Evolutionary conservation across 2,329 filamentous ascomycete species (phyloP), one percentile per base, ranked within the genome.

Genomic region (Exophiala dermatitidis): DNA sequence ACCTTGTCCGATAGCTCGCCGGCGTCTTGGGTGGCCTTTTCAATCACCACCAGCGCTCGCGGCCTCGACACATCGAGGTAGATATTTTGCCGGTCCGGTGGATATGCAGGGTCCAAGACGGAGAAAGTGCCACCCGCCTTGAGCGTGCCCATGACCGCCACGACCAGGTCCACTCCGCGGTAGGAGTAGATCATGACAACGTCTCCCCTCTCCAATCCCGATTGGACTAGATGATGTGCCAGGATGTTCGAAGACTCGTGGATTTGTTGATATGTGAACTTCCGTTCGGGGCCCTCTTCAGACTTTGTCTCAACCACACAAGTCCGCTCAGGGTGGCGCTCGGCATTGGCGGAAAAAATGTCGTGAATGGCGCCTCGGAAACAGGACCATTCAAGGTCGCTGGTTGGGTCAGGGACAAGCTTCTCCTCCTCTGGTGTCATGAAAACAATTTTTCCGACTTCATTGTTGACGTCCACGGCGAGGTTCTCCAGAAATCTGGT

Each of bases 141-240:
- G 46, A 79, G 66, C 26, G 77, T 79, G 55, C 90, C 90, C 88
- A 95, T 95, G 50, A 90, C 83, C 34, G 85, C 82, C 5, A 87
- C 81, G 0, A 87, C 84, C 38, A 88, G 71, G 63, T 88, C 88
- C 33, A 95, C 90, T 52, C 83, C 83, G 53, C 90, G 82, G 70
- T 95, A 81, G 52, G 88, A 88, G 66, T 84, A 96, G 59, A 93
- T 87, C 88, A 95, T 95, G 64, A 95, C 89, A 2, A 95, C 90
- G 66, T 97, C 90, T 5, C 89, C 90, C 61, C 82, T 76, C 54
- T 83, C 77, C 59, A 89, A 77, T 53, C 90, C 90, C 63, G 82
- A 77, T 47, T 84, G 76, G 50, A 86, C 79, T 19, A 96, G 77
- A 66, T 95, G 81, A 70, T 95, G 83, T 26, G 89, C 87, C 4